Percentiles rank a stretch among this genome's conserved stretches.
These are phyloP conservation scores for Corylus avellana DNA, from an alignment of 306 rosid species.

Conservation along the genomic window DNA sequence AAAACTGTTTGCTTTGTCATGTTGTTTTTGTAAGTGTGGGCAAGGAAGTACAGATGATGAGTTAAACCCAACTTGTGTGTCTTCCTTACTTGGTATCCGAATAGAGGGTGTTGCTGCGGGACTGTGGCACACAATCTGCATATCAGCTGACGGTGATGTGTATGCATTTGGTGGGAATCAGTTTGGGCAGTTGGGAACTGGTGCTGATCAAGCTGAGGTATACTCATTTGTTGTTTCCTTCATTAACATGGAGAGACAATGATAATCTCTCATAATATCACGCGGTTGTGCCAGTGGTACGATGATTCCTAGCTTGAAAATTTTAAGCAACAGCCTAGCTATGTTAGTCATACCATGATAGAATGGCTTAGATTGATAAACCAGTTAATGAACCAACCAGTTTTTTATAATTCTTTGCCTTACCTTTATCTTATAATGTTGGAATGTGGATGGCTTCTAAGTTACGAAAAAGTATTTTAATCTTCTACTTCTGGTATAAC, in stretches of 20 bases:
- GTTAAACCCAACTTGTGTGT: slow-evolving; percentile 71
- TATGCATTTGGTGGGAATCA: slow-evolving; percentile 94
- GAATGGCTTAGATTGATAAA: not conserved
- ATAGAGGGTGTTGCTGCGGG: slow-evolving; percentile 85
- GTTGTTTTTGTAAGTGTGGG: slow-evolving; percentile 70
- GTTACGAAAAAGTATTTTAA: not conserved
- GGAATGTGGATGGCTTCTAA: not conserved
- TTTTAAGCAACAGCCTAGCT: not conserved
- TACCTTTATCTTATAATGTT: not conserved
- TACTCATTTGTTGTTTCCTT: slow-evolving; percentile 8
- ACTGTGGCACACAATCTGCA: slow-evolving; percentile 90
- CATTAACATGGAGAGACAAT: not conserved
- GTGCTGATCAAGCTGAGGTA: slow-evolving; percentile 89
- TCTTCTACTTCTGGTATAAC: not conserved
- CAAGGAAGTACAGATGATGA: slow-evolving; percentile 94
- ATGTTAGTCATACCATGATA: not conserved
- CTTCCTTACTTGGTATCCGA: slow-evolving; percentile 78
- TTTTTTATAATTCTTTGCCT: not conserved
- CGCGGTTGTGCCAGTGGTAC: not conserved
- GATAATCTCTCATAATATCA: slow-evolving; percentile 6
- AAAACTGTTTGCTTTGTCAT: slow-evolving; percentile 27
- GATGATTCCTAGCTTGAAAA: not conserved
- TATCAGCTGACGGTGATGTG: slow-evolving; percentile 82
- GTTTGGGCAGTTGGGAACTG: slow-evolving; percentile 97
- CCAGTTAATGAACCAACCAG: not conserved